Evolutionary conservation across 176 grass and related monocot genomes (phyloP).

Genomic region (Triticum urartu): DNA sequence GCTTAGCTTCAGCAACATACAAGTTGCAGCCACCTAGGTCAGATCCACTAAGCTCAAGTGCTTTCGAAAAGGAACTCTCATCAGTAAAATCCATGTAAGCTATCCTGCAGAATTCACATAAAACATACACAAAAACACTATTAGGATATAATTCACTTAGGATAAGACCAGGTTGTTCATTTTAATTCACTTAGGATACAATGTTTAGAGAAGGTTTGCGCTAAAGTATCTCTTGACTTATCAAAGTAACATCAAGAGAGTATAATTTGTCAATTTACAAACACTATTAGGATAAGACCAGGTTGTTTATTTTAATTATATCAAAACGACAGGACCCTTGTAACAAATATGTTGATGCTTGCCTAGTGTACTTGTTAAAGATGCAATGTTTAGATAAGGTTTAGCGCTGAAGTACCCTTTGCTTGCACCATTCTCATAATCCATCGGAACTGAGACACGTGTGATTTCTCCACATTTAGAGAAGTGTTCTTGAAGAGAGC

Average conservation of each 20-base stretch:
- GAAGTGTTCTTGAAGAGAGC: slow-evolving; percentile 66
- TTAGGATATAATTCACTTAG: neutral
- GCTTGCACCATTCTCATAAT: slow-evolving; percentile 55
- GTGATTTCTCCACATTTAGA: slow-evolving; percentile 65
- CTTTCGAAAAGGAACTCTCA: slow-evolving; percentile 45
- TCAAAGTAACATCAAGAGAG: neutral
- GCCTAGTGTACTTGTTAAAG: neutral
- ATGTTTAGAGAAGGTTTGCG: too few relatives aligned
- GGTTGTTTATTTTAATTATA: neutral
- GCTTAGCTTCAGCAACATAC: slow-evolving; percentile 63
- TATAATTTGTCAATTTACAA: neutral
- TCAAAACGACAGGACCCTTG: too few relatives aligned
- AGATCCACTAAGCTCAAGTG: slow-evolving; percentile 60
- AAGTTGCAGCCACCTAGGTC: slow-evolving; percentile 56
- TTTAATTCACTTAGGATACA: neutral
- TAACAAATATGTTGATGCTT: too few relatives aligned
- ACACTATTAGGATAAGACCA: neutral
- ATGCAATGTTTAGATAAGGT: neutral
- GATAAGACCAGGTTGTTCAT: neutral
- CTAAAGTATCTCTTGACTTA: too few relatives aligned
- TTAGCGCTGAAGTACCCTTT: slow-evolving; percentile 48
- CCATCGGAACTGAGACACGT: slow-evolving; percentile 58
- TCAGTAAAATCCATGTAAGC: slow-evolving; percentile 82
- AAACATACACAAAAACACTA: neutral
- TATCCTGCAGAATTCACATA: slow-evolving; percentile 44